Conservation (phyloP, 192 early-diverging fungal species). For the Coemansia sp. region DNA sequence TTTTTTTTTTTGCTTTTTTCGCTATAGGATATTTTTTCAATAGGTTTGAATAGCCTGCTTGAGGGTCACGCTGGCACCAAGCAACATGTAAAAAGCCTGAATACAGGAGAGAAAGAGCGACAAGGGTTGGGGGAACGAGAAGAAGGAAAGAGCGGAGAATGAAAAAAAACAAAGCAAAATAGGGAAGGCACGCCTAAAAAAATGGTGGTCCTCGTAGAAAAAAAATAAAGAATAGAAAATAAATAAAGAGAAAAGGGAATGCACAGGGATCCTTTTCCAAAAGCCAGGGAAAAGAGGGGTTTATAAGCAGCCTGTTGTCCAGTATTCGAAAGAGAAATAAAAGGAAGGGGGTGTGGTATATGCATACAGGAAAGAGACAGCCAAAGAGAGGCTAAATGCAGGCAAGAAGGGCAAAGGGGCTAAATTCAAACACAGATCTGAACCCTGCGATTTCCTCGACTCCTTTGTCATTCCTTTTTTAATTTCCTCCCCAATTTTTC, state of each 20-base stretch:
- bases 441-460: not conserved
- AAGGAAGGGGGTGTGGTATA: not conserved
- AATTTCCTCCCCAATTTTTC: not conserved
- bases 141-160: not conserved
- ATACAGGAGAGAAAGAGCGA: not conserved
- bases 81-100: not conserved
- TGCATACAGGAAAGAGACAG: not conserved
- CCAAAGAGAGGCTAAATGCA: not conserved
- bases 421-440: not conserved
- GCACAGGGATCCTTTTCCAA: too few species aligned
- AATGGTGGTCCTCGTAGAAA: slow-evolving; percentile 3
- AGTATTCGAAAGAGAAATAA: not conserved
- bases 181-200: not conserved
- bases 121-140: not conserved
- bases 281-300: too few species aligned
- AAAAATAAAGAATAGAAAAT: not conserved
- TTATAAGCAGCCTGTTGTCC: not conserved
- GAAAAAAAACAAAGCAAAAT: not conserved
- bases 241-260: not conserved
- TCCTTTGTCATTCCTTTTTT: not conserved
- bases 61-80: not conserved
- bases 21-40: slow-evolving; percentile 5
- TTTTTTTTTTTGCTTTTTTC: not conserved
- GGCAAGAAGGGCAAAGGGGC: not conserved
- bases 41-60: not conserved